Base-by-base conservation (phyloP, 106 monocot genomes). In the Acanthochlamys bracteata region DNA sequence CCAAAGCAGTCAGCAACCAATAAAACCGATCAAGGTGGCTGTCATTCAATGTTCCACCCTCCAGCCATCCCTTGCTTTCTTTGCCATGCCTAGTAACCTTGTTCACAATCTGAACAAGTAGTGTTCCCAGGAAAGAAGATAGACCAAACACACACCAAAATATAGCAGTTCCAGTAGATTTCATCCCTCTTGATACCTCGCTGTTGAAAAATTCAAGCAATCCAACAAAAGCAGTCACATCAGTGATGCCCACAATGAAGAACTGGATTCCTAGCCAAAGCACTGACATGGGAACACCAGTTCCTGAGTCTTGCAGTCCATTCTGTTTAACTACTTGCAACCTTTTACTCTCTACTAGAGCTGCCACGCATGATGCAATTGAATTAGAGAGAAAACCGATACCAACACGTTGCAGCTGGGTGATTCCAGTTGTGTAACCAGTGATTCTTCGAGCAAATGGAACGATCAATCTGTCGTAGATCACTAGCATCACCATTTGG, bases 21-120 rank as follows among this genome's bases (percentile, higher is more conserved):
- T 88, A 88, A 43, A 88, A 88, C 24, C 47, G n/a, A 60, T 84
- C 88, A 17, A 88, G 84, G 16, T 75, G 61, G 56, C 81, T 76
- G 60, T 53, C 64, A 43, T 89, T 89, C 76, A 89, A 70, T 21
- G 72, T 84, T 15, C 54, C 19, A 13, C 84, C 89, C 11, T 84
- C 89, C 3, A 89, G 24, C 84, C 89, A 84, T 19, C 84, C 84
- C 41, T 17, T 47, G 10, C 58, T 25, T 7, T 45, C 53, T 0
- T 63, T 66, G 0, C 71, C 67, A 47, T 69, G 63, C 43, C 84
- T 74, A 6, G 73, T 82, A 47, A 41, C 76, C 41, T 39, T 74
- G 41, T 89, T 89, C 54, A 79, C 79, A 7, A 76, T 25, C 17
- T 79, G 21, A 61, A 82, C 64, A 3, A 84, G 33, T 9, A 85